Conservation (phyloP, 108 stramenopile species). For the Nannochloropsis gaditana region DNA sequence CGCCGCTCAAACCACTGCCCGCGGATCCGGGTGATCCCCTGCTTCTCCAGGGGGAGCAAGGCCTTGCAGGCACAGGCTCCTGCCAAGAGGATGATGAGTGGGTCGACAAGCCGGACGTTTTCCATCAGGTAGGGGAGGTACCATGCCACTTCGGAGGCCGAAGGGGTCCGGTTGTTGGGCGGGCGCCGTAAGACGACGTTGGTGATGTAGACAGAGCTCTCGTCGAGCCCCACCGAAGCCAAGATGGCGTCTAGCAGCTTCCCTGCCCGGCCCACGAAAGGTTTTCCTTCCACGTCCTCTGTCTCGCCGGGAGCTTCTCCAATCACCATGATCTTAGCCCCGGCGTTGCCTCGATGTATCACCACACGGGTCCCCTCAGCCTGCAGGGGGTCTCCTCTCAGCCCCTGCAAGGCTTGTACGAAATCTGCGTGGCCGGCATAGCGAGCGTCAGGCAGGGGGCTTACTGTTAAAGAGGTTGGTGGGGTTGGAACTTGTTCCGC, state of each 20-base stretch:
- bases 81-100: conserved; percentile 28
- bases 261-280: conserved; percentile 42
- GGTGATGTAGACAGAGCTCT: conserved; percentile 30
- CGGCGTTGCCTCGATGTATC: conserved; percentile 27
- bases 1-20: conserved; percentile 26
- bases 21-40: conserved; percentile 31
- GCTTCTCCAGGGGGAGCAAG: conserved; percentile 26
- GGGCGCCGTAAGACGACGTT: conserved; percentile 36
- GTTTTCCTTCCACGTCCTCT: conserved; percentile 33
- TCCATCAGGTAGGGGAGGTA: conserved; percentile 38
- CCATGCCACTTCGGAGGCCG: conserved; percentile 27
- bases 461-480: not conserved
- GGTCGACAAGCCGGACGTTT: conserved; percentile 32
- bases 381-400: not conserved
- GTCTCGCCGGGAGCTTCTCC: conserved; percentile 37
- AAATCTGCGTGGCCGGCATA: not conserved
- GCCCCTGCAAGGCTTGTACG: not conserved
- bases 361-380: conserved; percentile 27
- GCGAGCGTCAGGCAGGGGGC: not conserved
- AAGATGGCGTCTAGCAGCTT: conserved; percentile 32
- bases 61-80: conserved; percentile 31
- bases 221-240: conserved; percentile 28
- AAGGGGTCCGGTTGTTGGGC: conserved; percentile 29
- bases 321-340: conserved; percentile 33
- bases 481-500: not conserved